Evolutionary conservation across 1,284 basidiomycete species (phyloP).

Genomic region (Xerocomus nothofagi): DNA sequence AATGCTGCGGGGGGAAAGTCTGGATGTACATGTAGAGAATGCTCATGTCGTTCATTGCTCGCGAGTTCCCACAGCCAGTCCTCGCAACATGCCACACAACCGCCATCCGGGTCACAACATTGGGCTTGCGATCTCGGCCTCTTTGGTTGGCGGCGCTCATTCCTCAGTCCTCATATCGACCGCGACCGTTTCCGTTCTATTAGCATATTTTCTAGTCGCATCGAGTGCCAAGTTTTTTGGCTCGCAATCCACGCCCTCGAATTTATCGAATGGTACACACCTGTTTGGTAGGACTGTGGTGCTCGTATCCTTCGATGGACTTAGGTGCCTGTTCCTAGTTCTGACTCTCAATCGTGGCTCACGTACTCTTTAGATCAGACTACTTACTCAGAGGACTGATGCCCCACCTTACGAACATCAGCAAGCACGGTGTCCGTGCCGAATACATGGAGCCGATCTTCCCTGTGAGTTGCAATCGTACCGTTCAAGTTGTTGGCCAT

Average conservation of each 20-base stretch:
- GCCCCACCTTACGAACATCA: slow-evolving; percentile 72
- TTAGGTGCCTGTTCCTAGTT: slow-evolving; percentile 35
- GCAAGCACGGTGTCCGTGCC: slow-evolving; percentile 72
- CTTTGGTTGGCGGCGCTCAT: not conserved
- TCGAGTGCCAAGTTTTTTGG: not conserved
- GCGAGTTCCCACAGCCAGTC: not conserved
- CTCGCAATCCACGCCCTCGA: not conserved
- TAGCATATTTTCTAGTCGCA: slow-evolving; percentile 5
- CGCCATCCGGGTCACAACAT: too few relatives aligned
- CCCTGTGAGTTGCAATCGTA: slow-evolving; percentile 53
- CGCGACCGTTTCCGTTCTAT: slow-evolving; percentile 7
- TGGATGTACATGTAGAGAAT: not conserved
- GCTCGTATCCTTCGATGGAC: slow-evolving; percentile 82
- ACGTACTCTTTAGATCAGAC: slow-evolving; percentile 50
- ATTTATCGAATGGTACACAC: slow-evolving; percentile 67
- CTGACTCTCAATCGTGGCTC: not conserved
- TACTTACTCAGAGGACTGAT: slow-evolving; percentile 78
- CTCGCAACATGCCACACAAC: not conserved
- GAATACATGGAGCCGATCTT: slow-evolving; percentile 86
- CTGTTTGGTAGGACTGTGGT: slow-evolving; percentile 75
- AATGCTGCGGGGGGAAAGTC: not conserved
- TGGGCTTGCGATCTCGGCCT: not conserved
- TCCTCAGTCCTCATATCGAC: slow-evolving; percentile 8
- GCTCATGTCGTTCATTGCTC: too few relatives aligned
- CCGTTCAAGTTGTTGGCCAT: not conserved